Conservation (phyloP, 345 rosid species). For the Lepidium aucheri region DNA sequence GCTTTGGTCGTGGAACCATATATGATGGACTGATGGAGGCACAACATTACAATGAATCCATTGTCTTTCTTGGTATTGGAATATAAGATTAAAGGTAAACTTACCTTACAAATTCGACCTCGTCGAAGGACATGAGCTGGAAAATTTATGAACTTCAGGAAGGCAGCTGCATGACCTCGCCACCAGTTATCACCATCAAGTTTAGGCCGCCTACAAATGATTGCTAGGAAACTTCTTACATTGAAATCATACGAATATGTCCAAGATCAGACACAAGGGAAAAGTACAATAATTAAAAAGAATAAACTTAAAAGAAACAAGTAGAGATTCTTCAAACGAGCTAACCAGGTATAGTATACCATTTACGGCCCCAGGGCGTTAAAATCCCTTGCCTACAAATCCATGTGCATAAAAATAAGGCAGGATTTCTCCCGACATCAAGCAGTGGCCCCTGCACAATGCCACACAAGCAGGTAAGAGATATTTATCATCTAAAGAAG, state of each 20-base stretch:
- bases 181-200: slow-evolving; percentile 94
- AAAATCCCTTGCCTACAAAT: slow-evolving; percentile 76
- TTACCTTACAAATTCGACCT: slow-evolving; percentile 77
- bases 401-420: slow-evolving; percentile 82
- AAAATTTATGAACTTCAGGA: slow-evolving; percentile 53
- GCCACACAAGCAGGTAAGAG: slow-evolving; percentile 3
- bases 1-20: not conserved
- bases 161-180: slow-evolving; percentile 97
- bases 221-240: not conserved
- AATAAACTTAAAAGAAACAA: slow-evolving; percentile 1
- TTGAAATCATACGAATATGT: not conserved
- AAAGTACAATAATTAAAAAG: not conserved
- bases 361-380: slow-evolving; percentile 71
- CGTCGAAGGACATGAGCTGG: slow-evolving; percentile 55
- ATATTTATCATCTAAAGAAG: not conserved
- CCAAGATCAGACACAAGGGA: not conserved
- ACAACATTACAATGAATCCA: not conserved
- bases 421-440: slow-evolving; percentile 79
- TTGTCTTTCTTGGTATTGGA: not conserved
- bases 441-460: slow-evolving; percentile 76
- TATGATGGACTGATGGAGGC: not conserved
- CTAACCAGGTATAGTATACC: slow-evolving; percentile 28
- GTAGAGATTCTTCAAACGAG: slow-evolving; percentile 19
- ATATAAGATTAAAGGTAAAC: not conserved
- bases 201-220: slow-evolving; percentile 50